Evolutionary conservation across 352 stramenopile species (phyloP).

Genomic region (Pythium graminicola): DNA sequence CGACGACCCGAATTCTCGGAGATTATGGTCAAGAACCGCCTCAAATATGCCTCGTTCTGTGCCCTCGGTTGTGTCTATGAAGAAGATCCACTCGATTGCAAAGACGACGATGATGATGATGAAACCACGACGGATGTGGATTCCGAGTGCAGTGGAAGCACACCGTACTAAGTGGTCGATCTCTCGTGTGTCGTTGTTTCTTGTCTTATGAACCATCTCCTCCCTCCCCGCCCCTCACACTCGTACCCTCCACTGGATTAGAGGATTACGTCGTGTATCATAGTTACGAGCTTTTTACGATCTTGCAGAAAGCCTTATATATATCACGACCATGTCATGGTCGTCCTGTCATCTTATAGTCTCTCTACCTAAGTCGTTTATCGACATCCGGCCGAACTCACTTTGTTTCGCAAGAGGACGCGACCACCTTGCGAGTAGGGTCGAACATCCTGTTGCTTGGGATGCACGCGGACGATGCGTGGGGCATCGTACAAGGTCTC

Average conservation of each 20-base stretch:
- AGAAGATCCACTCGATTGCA: conserved; percentile 23
- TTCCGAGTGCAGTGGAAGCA: conserved; percentile 19
- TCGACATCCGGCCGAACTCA: conserved; percentile 33
- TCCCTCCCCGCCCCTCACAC: not conserved
- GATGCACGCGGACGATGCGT: conserved; percentile 44
- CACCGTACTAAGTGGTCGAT: not conserved
- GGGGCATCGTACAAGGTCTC: conserved; percentile 25
- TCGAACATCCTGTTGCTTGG: conserved; percentile 51
- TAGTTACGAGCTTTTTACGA: not conserved
- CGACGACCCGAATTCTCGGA: conserved; percentile 57
- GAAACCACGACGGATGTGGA: conserved; percentile 36
- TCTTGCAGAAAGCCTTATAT: conserved; percentile 9
- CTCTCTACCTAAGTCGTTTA: conserved; percentile 11
- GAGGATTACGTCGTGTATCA: conserved; percentile 3
- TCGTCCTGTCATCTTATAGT: too few relatives aligned
- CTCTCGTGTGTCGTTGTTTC: not conserved
- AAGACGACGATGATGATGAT: conserved; percentile 24
- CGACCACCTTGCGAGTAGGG: conserved; percentile 43
- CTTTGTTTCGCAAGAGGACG: conserved; percentile 44
- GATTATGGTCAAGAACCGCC: conserved; percentile 69
- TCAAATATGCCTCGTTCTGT: conserved; percentile 67
- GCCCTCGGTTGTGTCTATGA: conserved; percentile 53
- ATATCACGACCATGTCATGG: not conserved
- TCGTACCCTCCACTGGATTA: not conserved
- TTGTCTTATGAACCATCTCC: not conserved